Evolutionary conservation across 2,329 filamentous ascomycete species (phyloP), one percentile per base, ranked within the genome.

Genomic region (Hyphodiscus sp.): DNA sequence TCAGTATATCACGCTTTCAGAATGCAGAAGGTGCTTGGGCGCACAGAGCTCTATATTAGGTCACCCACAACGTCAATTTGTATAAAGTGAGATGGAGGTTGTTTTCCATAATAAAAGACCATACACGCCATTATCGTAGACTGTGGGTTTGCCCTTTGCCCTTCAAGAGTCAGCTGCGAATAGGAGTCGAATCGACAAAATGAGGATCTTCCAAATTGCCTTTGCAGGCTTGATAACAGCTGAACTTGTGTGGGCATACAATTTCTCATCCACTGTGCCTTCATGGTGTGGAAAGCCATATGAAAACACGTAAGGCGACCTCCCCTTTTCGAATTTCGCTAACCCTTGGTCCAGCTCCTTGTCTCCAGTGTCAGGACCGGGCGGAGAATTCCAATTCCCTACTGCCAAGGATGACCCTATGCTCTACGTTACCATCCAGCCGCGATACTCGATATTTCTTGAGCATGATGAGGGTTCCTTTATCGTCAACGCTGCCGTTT

Each of bases 361-460:
- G n/a, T n/a, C 75, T 53, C 68, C 70, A 3, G 72, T 74, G 1
- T 72, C 75, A 57, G 65, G 77, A 56, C 77, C 76, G 0, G 75
- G 74, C 33, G 77, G 77, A 19, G 68, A 69, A 62, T 68, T 79
- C 6, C 58, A 69, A 8, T 66, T 70, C 30, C 76, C 77, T 71
- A 18, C 55, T 8, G 57, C 53, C 20, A 71, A 71, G 19, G 46
- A 62, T 2, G 60, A 59, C n/a, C 68, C 69, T 4, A 58, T 75
- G 42, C 65, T 79, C 15, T 67, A 74, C 57, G 56, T 78, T 2
- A 67, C 66, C n/a, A 55, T 78, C n/a, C 68, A 70, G 45, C 73
- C 76, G 15, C 72, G 73, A 6, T 73, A 76, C 63, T 74, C 64
- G 47, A 70, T 78, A 7, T 80, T 78, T 63, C 67, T 74, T 10